Conservation (phyloP, 139 green algal genomes). For the Auxenochlorella pyrenoidosa region DNA sequence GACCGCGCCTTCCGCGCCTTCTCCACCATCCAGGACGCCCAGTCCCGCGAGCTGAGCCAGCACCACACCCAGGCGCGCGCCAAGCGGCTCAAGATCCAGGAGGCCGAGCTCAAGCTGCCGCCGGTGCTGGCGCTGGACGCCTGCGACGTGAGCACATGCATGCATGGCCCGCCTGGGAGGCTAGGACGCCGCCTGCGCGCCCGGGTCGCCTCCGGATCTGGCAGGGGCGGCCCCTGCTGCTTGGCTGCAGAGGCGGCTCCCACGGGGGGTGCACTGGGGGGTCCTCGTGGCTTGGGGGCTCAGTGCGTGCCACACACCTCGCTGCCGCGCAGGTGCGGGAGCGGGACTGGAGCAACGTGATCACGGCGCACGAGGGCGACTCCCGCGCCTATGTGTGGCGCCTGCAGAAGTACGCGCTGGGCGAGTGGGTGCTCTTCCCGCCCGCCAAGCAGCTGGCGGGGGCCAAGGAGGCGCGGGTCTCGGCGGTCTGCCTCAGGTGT, state of each 20-base stretch:
- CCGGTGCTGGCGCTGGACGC: conserved; percentile 75
- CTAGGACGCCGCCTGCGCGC: not conserved
- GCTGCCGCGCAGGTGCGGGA: conserved; percentile 78
- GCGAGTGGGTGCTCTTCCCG: conserved; percentile 73
- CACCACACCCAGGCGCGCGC: conserved; percentile 69
- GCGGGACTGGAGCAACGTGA: conserved; percentile 96
- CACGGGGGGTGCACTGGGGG: too few relatives aligned
- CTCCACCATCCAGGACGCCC: conserved; percentile 91
- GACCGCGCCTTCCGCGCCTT: conserved; percentile 95
- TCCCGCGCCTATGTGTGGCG: conserved; percentile 91
- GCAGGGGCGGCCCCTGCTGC: too few relatives aligned
- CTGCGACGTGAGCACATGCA: conserved; percentile 57
- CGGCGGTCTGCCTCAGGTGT: conserved; percentile 68
- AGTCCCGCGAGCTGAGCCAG: conserved; percentile 95
- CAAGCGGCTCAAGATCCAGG: conserved; percentile 75
- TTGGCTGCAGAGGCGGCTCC: too few relatives aligned
- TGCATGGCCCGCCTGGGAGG: not conserved
- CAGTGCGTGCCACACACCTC: not conserved
- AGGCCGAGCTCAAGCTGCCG: conserved; percentile 90
- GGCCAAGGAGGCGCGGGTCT: conserved; percentile 55
- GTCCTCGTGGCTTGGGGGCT: too few relatives aligned
- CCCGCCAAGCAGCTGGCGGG: conserved; percentile 40
- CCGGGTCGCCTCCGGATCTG: too few relatives aligned
- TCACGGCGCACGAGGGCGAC: conserved; percentile 93
- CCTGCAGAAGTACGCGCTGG: conserved; percentile 78